Base-by-base conservation (phyloP, 129 eudicot genomes). In the Dittrichia graveolens region DNA sequence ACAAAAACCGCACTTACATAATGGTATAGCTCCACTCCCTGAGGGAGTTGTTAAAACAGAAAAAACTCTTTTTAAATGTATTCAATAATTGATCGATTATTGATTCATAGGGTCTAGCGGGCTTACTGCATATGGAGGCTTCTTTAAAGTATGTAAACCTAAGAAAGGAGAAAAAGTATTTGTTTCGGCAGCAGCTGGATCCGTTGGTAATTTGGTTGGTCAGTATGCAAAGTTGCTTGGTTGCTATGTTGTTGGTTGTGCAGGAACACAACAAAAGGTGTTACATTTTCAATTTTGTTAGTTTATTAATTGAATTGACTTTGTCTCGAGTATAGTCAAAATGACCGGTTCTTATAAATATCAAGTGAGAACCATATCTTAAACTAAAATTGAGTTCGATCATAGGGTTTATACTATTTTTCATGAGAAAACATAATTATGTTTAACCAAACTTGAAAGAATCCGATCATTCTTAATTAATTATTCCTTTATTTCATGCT, bases 171-270 rank as follows among this genome's bases (percentile, higher is more conserved):
- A 87, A 8, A 90, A 59, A 65, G 85, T 87, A 2, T 87, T 87
- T 61, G 95, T 91, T 8, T 87, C 97, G 3, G 91, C 86, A 46
- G 97, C 97, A 19, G 79, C 88, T 39, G 95, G 95, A n/a, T 85
- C 90, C 0, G 91, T 91, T 0, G 97, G 95, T 18, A 70, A 84
- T 83, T 68, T 90, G 61, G 95, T 90, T 38, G 95, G 96, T n/a
- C 96, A 90, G 5, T 90, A 83, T 46, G 97, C 97, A 0, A 91
- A 91, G 65, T 74, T 83, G 14, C 43, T 58, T 15, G 97, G 97
- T 3, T 91, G 95, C 77, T 80, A 83, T 72, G 95, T 91, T 49
- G 95, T 91, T 50, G 97, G 97, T 46, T 76, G 87, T 68, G 97
- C 91, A 8, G 95, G 97, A 39, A 81, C 78, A 49, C 64, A 74